Percentiles rank a stretch among this genome's conserved stretches.
Evolutionary conservation across 2,329 filamentous ascomycete species (phyloP).

Genomic region (Paecilomyces fulvus): DNA sequence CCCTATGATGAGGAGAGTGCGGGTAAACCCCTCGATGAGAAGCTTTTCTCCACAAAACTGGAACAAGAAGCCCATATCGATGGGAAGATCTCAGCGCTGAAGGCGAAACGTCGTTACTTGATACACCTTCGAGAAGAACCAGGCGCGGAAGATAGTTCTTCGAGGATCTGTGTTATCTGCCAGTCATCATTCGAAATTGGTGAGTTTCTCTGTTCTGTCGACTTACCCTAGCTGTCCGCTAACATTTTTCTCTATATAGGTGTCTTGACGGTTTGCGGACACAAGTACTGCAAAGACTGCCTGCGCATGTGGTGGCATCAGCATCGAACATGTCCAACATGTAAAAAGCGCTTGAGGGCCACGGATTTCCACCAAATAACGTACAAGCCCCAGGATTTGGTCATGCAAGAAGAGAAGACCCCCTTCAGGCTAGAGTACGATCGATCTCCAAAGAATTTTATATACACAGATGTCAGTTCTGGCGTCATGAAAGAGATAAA

Average conservation of each 20-base stretch:
- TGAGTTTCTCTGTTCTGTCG: conserved; percentile 41
- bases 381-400: conserved; percentile 66
- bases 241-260: conserved; percentile 14
- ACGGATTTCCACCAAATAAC: conserved; percentile 77
- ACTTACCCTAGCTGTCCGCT: neutral
- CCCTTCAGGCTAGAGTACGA: conserved; percentile 19
- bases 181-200: conserved; percentile 68
- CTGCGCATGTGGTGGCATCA: conserved; percentile 68
- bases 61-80: conserved; percentile 45
- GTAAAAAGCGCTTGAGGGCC: conserved; percentile 59
- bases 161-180: conserved; percentile 79
- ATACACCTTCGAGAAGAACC: conserved; percentile 53
- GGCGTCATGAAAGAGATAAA: conserved; percentile 71
- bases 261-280: conserved; percentile 68
- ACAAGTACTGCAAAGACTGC: conserved; percentile 87
- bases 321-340: conserved; percentile 72
- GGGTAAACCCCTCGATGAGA: conserved; percentile 48
- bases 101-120: conserved; percentile 69
- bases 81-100: conserved; percentile 52
- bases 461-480: conserved; percentile 70
- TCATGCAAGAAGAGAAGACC: conserved; percentile 50
- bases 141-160: conserved; percentile 51
- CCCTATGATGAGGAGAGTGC: conserved; percentile 58
- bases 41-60: conserved; percentile 35
- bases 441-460: conserved; percentile 37